Conservation (phyloP, 495 filamentous ascomycete genomes). For the Hypomontagnella submonticulosa region DNA sequence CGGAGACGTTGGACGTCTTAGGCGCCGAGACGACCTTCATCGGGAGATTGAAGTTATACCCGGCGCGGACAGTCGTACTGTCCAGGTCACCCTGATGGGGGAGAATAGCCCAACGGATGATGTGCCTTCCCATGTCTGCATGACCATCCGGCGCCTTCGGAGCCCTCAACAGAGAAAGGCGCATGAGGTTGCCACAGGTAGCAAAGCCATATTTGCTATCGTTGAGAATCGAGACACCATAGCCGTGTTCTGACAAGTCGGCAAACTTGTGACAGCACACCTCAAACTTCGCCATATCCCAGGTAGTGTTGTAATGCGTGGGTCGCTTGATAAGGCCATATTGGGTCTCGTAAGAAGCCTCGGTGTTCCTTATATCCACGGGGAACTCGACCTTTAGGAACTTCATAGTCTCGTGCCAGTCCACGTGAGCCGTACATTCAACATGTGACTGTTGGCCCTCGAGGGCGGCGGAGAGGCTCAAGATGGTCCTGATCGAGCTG, state of each 20-base stretch:
- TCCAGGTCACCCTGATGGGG: conserved; percentile 81
- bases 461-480: conserved; percentile 77
- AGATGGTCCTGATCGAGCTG: conserved; percentile 86
- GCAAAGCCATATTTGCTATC: conserved; percentile 98
- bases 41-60: conserved; percentile 90
- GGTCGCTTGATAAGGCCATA: conserved; percentile 89
- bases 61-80: conserved; percentile 79
- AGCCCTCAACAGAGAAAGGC: conserved; percentile 85
- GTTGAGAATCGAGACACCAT: conserved; percentile 94
- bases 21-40: conserved; percentile 63
- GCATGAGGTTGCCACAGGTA: conserved; percentile 89
- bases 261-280: conserved; percentile 98
- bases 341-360: conserved; percentile 95
- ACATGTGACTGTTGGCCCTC: conserved; percentile 74
- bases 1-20: conserved; percentile 45
- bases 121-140: conserved; percentile 94
- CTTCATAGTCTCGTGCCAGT: conserved; percentile 95
- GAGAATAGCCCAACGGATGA: conserved; percentile 89
- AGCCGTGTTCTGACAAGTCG: conserved; percentile 91
- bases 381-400: conserved; percentile 99
- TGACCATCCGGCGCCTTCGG: conserved; percentile 97
- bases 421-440: conserved; percentile 83
- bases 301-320: conserved; percentile 95
- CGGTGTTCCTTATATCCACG: conserved; percentile 88
- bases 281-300: conserved; percentile 99